A percentile compares a stretch with the other conserved stretches of the same genome.
phyloP scores from a whole-genome alignment of 305 asterid genomes.

The Fraxinus platypoda region DNA sequence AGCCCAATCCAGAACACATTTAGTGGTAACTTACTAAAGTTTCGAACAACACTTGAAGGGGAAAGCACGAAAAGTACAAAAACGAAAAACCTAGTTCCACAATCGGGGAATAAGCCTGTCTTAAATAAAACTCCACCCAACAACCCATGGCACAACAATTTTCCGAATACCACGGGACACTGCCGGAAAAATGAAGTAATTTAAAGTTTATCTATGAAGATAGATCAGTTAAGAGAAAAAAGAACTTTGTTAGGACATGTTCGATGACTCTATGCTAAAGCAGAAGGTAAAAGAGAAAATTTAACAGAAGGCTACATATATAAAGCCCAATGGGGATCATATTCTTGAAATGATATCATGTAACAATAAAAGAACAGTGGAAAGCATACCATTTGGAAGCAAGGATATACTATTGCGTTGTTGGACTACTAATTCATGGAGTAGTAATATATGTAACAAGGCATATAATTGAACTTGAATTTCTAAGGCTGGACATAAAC shows the following conservation, averaged over 20 bases:
- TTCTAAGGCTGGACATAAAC: neutral
- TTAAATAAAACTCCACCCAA: neutral
- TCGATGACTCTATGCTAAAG: neutral
- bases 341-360: neutral
- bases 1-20: neutral
- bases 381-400: neutral
- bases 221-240: neutral
- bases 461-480: neutral
- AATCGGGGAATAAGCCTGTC: neutral
- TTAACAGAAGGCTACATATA: neutral
- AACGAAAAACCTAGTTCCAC: neutral
- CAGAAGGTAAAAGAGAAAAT: constrained; percentile 5
- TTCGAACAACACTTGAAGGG: neutral
- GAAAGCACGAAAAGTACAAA: neutral
- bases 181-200: neutral
- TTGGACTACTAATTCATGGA: neutral
- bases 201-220: neutral
- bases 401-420: neutral
- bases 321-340: neutral
- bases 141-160: neutral
- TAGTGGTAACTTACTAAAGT: neutral
- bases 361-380: neutral
- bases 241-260: neutral
- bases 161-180: neutral
- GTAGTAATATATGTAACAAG: neutral